Evolutionary conservation across 257 asterid species (phyloP).

Genomic region (Przewalskia tangutica): DNA sequence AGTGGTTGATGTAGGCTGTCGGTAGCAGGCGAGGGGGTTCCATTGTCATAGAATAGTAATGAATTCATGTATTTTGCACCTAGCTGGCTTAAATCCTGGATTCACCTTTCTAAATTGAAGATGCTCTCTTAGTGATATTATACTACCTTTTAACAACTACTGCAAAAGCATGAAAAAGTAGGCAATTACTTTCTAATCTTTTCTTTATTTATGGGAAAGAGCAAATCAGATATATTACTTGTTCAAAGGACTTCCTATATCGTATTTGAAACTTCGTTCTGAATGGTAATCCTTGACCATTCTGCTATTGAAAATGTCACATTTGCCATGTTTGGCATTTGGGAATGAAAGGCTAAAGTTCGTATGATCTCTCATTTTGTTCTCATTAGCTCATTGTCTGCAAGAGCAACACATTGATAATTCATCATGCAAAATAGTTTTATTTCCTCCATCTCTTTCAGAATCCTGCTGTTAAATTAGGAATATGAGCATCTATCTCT

Average conservation of each 20-base stretch:
- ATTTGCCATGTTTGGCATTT: background rate
- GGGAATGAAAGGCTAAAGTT: background rate
- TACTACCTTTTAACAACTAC: background rate
- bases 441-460: background rate
- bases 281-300: background rate
- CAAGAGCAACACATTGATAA: background rate
- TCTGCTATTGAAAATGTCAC: background rate
- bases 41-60: background rate
- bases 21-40: background rate
- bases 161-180: background rate
- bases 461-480: background rate
- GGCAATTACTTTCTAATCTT: background rate
- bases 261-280: background rate
- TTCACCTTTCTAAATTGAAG: background rate
- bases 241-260: background rate
- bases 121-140: background rate
- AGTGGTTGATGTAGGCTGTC: background rate
- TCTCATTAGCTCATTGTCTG: background rate
- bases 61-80: background rate
- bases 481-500: background rate
- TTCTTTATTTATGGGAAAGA: background rate
- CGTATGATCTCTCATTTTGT: background rate
- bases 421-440: background rate
- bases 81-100: background rate
- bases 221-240: background rate